Percentiles rank a stretch among this genome's conserved stretches.
These are phyloP conservation scores for Osmozyma mogii DNA, from an alignment of 805 yeast species.

Conservation along the genomic window DNA sequence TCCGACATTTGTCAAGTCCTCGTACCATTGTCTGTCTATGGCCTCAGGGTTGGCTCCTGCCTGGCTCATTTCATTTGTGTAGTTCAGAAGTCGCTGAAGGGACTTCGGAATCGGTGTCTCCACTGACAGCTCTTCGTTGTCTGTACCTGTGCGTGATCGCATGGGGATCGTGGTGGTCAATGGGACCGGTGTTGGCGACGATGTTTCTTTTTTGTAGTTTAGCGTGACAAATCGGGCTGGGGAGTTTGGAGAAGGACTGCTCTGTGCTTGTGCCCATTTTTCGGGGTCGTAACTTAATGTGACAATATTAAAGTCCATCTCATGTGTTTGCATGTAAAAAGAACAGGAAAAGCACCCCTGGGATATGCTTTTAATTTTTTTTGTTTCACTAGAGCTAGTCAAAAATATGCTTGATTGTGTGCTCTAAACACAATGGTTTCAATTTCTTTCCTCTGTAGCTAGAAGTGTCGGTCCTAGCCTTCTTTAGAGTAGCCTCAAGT, in stretches of 20 bases:
- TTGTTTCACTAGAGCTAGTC: too few relatives aligned
- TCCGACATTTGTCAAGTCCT: constrained; percentile 11
- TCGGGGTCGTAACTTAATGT: constrained; percentile 10
- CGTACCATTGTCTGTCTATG: constrained; percentile 9
- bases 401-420: too few relatives aligned
- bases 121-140: constrained; percentile 5
- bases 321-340: too few relatives aligned
- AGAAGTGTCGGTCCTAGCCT: too few relatives aligned
- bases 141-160: not conserved
- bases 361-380: too few relatives aligned
- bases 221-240: constrained; percentile 7
- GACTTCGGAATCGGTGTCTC: constrained; percentile 9
- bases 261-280: constrained; percentile 9
- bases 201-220: constrained; percentile 2
- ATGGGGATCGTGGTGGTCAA: too few relatives aligned
- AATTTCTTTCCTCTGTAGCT: too few relatives aligned
- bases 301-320: constrained; percentile 9
- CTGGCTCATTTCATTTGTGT: not conserved
- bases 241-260: constrained; percentile 1
- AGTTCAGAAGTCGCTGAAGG: constrained; percentile 5
- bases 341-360: too few relatives aligned
- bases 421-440: too few relatives aligned
- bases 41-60: constrained; percentile 1
- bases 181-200: not conserved
- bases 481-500: too few relatives aligned